phyloP scores from a whole-genome alignment of 805 yeast genomes.

The Sungouiella blattae region DNA sequence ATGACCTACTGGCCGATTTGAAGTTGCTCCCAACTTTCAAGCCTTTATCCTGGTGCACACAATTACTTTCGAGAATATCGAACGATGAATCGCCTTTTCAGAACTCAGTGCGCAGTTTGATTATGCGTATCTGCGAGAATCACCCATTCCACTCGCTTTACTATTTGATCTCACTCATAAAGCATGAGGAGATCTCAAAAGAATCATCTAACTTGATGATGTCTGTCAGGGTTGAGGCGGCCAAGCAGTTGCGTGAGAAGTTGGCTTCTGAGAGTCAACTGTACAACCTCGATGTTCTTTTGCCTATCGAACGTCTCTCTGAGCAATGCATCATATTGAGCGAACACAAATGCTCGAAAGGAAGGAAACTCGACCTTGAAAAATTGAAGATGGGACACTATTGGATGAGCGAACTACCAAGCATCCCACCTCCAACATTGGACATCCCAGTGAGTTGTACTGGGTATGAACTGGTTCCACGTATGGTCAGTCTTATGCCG shows the following conservation, averaged over 20 bases:
- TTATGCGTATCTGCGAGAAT: slow-evolving; percentile 44
- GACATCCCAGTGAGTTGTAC: slow-evolving; percentile 39
- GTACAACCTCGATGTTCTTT: slow-evolving; percentile 29
- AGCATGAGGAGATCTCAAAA: slow-evolving; percentile 35
- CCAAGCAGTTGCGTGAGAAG: slow-evolving; percentile 44
- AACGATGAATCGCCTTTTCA: slow-evolving; percentile 55
- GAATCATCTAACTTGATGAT: slow-evolving; percentile 30
- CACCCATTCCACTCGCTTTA: slow-evolving; percentile 78
- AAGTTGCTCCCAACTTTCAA: slow-evolving; percentile 51
- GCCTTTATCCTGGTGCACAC: slow-evolving; percentile 79
- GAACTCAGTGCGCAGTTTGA: slow-evolving; percentile 42
- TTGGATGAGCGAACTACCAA: slow-evolving; percentile 50
- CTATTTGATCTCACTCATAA: slow-evolving; percentile 53
- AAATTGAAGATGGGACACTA: slow-evolving; percentile 39
- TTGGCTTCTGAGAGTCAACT: slow-evolving; percentile 25
- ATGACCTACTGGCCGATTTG: slow-evolving; percentile 35
- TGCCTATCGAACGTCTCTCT: slow-evolving; percentile 49
- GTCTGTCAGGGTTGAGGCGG: slow-evolving; percentile 46
- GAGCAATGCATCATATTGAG: slow-evolving; percentile 51
- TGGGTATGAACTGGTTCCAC: slow-evolving; percentile 45
- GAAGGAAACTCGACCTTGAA: slow-evolving; percentile 26
- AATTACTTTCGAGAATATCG: slow-evolving; percentile 67
- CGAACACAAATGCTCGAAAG: slow-evolving; percentile 36
- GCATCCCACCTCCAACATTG: slow-evolving; percentile 68
- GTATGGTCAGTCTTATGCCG: slow-evolving; percentile 43